Evolutionary conservation across 495 filamentous ascomycete genomes (phyloP), one percentile per base, ranked within the genome.

Genomic region (Aspergillus kassunensis): DNA sequence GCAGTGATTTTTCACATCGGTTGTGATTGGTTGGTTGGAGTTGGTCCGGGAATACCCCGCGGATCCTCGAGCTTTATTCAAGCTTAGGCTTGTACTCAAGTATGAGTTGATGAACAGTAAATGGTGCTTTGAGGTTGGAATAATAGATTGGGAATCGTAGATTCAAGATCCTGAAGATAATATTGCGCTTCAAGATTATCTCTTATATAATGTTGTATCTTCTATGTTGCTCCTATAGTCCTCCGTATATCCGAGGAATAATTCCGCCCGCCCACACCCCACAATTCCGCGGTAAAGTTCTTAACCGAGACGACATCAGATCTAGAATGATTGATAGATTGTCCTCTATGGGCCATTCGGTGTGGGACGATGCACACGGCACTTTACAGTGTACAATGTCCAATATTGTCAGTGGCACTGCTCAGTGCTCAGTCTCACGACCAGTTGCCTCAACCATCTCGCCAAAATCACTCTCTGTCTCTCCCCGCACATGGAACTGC

Each of bases 391-490:
- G 10, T 25, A 12, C 37, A 21, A 10, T 8, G 21, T n/a, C 13
- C 10, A n/a, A n/a, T n/a, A n/a, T n/a, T n/a, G n/a, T n/a, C n/a
- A n/a, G n/a, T n/a, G n/a, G 27, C 2, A 29, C 21, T 29, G 9
- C 23, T 24, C 41, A 18, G 6, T 33, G 30, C 4, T 33, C 30
- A 33, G n/a, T 25, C 9, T n/a, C n/a, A n/a, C n/a, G 24, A 27
- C 9, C 24, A 27, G 4, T 27, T 4, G 54, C 50, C 15, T 53
- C 53, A 15, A 58, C 68, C 49, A 67, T 68, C 44, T 66, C 68
- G n/a, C 64, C 67, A 50, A 61, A 56, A 57, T 51, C 58, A 67
- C 34, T 58, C 24, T 51, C 63, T 37, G 55, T 57, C 29, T 47
- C 35, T 10, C 13, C 25, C 30, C 45, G 41, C 19, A 10, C n/a